These are phyloP conservation scores for Pilasporangium apinafurcum DNA, from an alignment of 352 stramenopile genomes.

Conservation along the genomic window DNA sequence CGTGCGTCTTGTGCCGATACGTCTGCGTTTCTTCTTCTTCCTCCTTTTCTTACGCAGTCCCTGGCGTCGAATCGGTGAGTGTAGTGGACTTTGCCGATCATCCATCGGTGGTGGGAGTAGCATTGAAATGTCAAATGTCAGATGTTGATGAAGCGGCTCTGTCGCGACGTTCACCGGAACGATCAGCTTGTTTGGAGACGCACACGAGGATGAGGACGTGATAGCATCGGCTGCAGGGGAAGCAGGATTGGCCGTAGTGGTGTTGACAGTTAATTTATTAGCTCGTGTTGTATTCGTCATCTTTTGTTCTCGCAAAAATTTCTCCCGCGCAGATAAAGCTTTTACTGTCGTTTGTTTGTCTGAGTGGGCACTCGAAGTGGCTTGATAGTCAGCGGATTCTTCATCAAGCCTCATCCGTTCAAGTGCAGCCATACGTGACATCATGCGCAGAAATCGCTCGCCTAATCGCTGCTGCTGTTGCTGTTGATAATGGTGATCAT, in stretches of 20 bases:
- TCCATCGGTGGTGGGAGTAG: slow-evolving; percentile 43
- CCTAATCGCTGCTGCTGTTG: slow-evolving; percentile 30
- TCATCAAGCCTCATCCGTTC: slow-evolving; percentile 9
- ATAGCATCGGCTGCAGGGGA: slow-evolving; percentile 2
- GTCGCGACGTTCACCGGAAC: slow-evolving; percentile 19
- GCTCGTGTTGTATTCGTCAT: no score
- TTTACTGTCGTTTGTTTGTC: no score
- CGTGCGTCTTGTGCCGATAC: slow-evolving; percentile 12
- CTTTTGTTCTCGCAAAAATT: no score
- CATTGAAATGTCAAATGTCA: slow-evolving; percentile 69
- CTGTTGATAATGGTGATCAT: neutral
- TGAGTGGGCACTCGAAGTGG: no score
- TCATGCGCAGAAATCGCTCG: slow-evolving; percentile 51
- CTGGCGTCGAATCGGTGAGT: slow-evolving; percentile 40
- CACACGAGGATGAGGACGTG: neutral
- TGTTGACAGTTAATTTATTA: no score
- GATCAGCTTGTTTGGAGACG: neutral
- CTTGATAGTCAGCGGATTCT: neutral
- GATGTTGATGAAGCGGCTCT: slow-evolving; percentile 23
- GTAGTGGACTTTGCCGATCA: slow-evolving; percentile 35
- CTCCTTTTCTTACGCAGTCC: slow-evolving; percentile 19
- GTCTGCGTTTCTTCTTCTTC: slow-evolving; percentile 9
- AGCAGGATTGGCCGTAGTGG: no score
- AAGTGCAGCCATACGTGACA: slow-evolving; percentile 43
- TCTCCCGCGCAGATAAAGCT: no score